Percentiles rank a stretch among this genome's conserved stretches.
phyloP scores from a whole-genome alignment of 768 basidiomycete species.

The Plicaturopsis crispa region DNA sequence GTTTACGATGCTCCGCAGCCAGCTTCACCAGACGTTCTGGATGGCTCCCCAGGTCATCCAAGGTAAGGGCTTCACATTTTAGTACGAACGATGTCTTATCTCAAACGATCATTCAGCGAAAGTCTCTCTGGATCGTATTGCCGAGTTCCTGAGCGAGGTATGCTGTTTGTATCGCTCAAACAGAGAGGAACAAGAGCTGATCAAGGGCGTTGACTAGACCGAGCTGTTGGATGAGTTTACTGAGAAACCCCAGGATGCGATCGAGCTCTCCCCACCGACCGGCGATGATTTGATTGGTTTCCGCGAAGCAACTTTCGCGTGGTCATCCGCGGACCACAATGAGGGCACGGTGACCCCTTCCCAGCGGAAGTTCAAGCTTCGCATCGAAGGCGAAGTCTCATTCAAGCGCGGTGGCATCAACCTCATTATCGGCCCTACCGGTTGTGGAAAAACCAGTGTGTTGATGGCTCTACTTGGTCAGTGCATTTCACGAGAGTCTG shows the following conservation, averaged over 20 bases:
- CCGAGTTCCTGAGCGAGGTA: not conserved
- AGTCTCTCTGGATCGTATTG: not conserved
- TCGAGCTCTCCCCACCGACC: not conserved
- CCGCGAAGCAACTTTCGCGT: slow-evolving; percentile 10
- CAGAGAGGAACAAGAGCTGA: not conserved
- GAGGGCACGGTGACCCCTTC: slow-evolving; percentile 32
- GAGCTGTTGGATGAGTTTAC: slow-evolving; percentile 39
- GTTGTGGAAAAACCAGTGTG: slow-evolving; percentile 22
- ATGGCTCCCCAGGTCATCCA: slow-evolving; percentile 14
- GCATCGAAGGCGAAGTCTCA: slow-evolving; percentile 42
- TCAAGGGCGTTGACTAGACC: slow-evolving; percentile 21
- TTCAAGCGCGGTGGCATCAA: slow-evolving; percentile 42
- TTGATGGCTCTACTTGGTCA: slow-evolving; percentile 15
- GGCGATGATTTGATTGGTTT: slow-evolving; percentile 5
- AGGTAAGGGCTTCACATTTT: not conserved
- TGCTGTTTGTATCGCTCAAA: not conserved
- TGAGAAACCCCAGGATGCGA: not conserved
- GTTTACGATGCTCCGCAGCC: slow-evolving; percentile 52
- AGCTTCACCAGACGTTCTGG: slow-evolving; percentile 31
- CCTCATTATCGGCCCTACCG: slow-evolving; percentile 23
- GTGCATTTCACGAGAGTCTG: not conserved
- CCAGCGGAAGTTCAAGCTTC: slow-evolving; percentile 39
- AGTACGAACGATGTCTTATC: too few species aligned
- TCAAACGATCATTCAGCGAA: not conserved
- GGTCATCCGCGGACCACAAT: slow-evolving; percentile 10